A percentile compares a stretch with the other conserved stretches of the same genome.
phyloP scores from a whole-genome alignment of 2,329 filamentous ascomycete genomes.

The Leptographium procerum region DNA sequence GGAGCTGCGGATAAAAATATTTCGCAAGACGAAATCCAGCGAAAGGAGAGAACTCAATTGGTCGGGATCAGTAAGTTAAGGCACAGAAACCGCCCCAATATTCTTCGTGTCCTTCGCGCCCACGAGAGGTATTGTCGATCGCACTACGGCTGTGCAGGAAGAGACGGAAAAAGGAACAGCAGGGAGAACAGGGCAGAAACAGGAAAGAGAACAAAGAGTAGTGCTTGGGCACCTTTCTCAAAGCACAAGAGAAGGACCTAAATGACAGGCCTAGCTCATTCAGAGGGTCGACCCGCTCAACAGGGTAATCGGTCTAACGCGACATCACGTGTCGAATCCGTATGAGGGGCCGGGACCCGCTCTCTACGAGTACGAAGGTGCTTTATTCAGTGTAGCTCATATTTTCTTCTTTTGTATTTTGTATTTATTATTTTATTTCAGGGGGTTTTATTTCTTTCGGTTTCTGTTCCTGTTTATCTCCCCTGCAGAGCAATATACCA shows the following conservation, averaged over 20 bases:
- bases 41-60: too few species aligned
- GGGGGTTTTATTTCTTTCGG: too few species aligned
- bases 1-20: background rate
- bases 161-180: background rate
- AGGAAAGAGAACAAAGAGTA: background rate
- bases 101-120: background rate
- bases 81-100: too few species aligned
- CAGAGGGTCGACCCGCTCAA: background rate
- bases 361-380: too few species aligned
- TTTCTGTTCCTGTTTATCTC: too few species aligned
- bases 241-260: background rate
- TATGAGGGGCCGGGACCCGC: too few species aligned
- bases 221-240: background rate
- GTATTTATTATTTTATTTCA: background rate
- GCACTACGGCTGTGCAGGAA: too few species aligned
- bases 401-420: background rate
- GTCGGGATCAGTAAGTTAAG: background rate
- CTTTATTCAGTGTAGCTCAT: background rate
- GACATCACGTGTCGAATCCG: background rate
- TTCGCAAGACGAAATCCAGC: too few species aligned
- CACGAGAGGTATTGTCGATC: background rate
- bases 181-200: background rate
- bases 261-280: background rate
- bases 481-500: too few species aligned
- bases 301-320: background rate